A percentile compares a stretch with the other conserved stretches of the same genome.
Evolutionary conservation across 2,329 filamentous ascomycete genomes (phyloP).

Genomic region (Apiospora hydei): DNA sequence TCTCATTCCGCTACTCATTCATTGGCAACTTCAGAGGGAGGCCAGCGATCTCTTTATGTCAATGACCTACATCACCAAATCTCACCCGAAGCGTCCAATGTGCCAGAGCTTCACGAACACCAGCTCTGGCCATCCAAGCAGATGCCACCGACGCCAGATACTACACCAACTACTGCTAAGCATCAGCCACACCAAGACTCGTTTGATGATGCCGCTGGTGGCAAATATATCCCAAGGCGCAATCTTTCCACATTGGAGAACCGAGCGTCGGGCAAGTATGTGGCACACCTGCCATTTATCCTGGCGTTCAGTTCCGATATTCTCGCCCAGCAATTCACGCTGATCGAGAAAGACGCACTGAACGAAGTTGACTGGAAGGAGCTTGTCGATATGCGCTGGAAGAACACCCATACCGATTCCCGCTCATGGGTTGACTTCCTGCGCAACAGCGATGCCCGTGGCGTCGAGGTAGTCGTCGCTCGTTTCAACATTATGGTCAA

Average conservation of each 20-base stretch:
- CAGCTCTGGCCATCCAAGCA: slow-evolving; percentile 54
- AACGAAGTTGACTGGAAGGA: slow-evolving; percentile 91
- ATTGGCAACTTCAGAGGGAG: not conserved
- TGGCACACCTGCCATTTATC: slow-evolving; percentile 78
- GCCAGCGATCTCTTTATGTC: slow-evolving; percentile 27
- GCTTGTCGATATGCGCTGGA: slow-evolving; percentile 84
- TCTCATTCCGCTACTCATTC: not conserved
- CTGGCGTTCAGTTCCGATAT: slow-evolving; percentile 81
- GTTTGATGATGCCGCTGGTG: slow-evolving; percentile 42
- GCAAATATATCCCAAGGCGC: slow-evolving; percentile 44
- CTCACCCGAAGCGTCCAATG: slow-evolving; percentile 47
- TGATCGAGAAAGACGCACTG: slow-evolving; percentile 85
- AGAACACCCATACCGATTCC: slow-evolving; percentile 69
- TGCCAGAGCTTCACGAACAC: slow-evolving; percentile 49
- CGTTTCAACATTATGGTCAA: slow-evolving; percentile 90
- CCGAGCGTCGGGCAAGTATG: slow-evolving; percentile 45
- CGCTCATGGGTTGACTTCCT: slow-evolving; percentile 86
- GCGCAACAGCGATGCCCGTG: slow-evolving; percentile 73
- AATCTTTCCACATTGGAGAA: slow-evolving; percentile 42
- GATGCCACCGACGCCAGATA: slow-evolving; percentile 58
- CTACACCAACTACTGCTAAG: slow-evolving; percentile 52
- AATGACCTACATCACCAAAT: slow-evolving; percentile 46
- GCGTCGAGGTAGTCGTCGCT: slow-evolving; percentile 84
- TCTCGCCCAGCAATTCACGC: slow-evolving; percentile 82
- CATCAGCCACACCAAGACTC: slow-evolving; percentile 44